These are phyloP conservation scores for Fusarium nurragi DNA, from an alignment of 2,329 filamentous ascomycete genomes.

Conservation along the genomic window DNA sequence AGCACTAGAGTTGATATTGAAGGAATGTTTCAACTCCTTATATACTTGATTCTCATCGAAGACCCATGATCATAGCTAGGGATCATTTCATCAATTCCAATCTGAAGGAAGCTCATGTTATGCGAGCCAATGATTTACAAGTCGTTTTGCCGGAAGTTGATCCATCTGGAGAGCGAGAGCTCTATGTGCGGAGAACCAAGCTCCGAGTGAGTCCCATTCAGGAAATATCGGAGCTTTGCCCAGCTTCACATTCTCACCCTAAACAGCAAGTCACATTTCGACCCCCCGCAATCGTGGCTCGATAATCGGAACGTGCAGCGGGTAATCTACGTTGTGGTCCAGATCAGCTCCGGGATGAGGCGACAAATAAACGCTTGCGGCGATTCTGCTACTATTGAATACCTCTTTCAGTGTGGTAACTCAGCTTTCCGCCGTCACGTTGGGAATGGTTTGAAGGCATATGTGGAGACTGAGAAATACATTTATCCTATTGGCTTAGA, in stretches of 20 bases:
- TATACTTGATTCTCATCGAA: background rate
- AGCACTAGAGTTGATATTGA: background rate
- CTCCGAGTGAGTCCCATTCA: conserved; percentile 19
- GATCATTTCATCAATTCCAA: background rate
- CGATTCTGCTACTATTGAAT: background rate
- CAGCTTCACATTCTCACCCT: background rate
- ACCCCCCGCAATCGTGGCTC: background rate
- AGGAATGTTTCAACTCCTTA: background rate
- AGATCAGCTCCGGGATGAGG: background rate
- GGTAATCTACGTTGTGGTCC: background rate
- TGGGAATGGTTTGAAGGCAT: background rate
- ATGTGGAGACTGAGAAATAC: background rate
- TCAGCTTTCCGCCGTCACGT: background rate
- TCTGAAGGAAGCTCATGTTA: background rate
- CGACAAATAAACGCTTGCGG: background rate
- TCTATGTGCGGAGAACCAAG: conserved; percentile 19
- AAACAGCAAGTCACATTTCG: conserved; percentile 2
- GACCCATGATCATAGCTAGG: background rate
- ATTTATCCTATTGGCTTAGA: conserved; percentile 1
- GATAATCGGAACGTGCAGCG: background rate
- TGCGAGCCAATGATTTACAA: background rate
- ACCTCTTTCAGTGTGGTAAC: background rate
- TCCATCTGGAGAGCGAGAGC: background rate
- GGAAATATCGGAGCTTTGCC: conserved; percentile 29
- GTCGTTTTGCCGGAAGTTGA: conserved; percentile 5